These are phyloP conservation scores for Populus davidiana DNA, from an alignment of 345 rosid genomes.

Conservation along the genomic window DNA sequence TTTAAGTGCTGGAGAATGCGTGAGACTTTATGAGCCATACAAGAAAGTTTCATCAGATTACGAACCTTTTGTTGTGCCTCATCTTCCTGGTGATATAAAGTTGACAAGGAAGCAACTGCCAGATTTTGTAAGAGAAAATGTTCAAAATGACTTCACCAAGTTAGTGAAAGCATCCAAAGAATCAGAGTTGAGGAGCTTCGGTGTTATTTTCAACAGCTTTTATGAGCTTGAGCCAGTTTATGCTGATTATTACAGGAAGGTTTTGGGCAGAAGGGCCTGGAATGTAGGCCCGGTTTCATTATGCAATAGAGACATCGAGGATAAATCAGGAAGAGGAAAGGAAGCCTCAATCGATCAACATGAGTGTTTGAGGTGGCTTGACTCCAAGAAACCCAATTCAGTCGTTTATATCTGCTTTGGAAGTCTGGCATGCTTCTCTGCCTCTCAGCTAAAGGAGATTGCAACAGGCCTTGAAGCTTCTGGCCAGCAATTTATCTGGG, in stretches of 20 bases:
- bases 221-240: conserved; percentile 65
- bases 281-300: conserved; percentile 51
- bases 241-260: conserved; percentile 38
- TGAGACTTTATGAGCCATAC: conserved; percentile 19
- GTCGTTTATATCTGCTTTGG: conserved; percentile 26
- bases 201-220: conserved; percentile 66
- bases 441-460: conserved; percentile 18
- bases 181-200: conserved; percentile 50
- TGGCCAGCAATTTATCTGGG: conserved; percentile 20
- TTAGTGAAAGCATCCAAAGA: conserved; percentile 22
- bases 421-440: not conserved
- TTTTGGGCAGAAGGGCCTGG: conserved; percentile 52
- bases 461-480: conserved; percentile 19
- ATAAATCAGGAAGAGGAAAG: conserved; percentile 33
- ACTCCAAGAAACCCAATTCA: conserved; percentile 17
- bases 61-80: conserved; percentile 30
- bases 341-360: conserved; percentile 14
- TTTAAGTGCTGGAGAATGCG: not conserved
- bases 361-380: conserved; percentile 18
- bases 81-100: conserved; percentile 31
- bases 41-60: conserved; percentile 25
- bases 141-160: conserved; percentile 12
- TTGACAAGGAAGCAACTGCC: conserved; percentile 20
- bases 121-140: not conserved
- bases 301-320: conserved; percentile 26